These are phyloP conservation scores for Delonix regia DNA, from an alignment of 306 rosid genomes.

Conservation along the genomic window DNA sequence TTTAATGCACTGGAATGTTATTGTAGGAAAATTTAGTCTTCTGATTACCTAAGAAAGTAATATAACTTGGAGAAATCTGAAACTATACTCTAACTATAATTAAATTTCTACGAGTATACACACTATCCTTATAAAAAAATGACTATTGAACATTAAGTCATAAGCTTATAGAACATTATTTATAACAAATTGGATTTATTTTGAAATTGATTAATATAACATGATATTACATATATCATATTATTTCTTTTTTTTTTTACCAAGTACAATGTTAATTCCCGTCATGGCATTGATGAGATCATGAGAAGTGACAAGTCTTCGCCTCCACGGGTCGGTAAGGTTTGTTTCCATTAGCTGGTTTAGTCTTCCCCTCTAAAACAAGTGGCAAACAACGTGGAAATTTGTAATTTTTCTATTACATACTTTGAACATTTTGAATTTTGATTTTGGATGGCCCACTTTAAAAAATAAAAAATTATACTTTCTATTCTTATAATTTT, in stretches of 20 bases:
- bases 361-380: neutral
- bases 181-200: neutral
- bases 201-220: neutral
- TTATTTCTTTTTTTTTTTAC: too few relatives aligned
- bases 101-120: too few relatives aligned
- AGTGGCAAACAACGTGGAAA: neutral
- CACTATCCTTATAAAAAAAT: too few relatives aligned
- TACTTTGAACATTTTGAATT: neutral
- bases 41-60: too few relatives aligned
- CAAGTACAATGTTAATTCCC: too few relatives aligned
- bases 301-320: slow-evolving; percentile 4
- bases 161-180: neutral
- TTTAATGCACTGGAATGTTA: too few relatives aligned
- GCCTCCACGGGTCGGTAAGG: slow-evolving; percentile 3
- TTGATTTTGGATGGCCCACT: neutral
- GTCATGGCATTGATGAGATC: neutral
- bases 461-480: neutral
- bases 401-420: neutral
- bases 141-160: neutral
- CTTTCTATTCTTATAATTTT: too few relatives aligned
- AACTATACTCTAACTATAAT: too few relatives aligned
- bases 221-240: too few relatives aligned
- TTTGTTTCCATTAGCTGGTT: slow-evolving; percentile 16
- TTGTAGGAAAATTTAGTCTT: too few relatives aligned
- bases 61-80: too few relatives aligned